Evolutionary conservation across 768 basidiomycete species (phyloP), one percentile per base, ranked within the genome.

Genomic region (Coprinopsis sp.): DNA sequence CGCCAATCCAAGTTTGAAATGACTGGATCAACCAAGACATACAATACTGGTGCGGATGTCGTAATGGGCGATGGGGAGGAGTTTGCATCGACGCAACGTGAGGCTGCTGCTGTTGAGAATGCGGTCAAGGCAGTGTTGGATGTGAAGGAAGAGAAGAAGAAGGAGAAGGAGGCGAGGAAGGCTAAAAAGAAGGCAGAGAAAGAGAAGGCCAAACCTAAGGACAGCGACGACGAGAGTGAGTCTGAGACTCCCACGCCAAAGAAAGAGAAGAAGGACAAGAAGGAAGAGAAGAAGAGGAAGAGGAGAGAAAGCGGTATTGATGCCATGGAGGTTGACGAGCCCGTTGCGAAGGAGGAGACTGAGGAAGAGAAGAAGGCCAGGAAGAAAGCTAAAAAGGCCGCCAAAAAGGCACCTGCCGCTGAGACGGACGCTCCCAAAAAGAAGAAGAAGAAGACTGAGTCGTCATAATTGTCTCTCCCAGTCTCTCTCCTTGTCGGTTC

Each of bases 141-240:
- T 49, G 86, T 89, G 55, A 91, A 91, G 69, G 86, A 86, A 51
- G 93, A 95, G 70, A 91, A 90, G 74, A 77, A 73, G 64, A 80
- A 71, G 59, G 79, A 78, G 30, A 91, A 89, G 69, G 87, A 91
- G 68, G 87, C 87, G 68, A 75, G 73, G 62, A 76, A 63, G 62
- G 82, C 85, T 47, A 87, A 84, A 70, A 84, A 75, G 67, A 74
- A 68, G 57, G 84, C 76, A 42, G 77, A 70, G 65, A 74, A 72
- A 59, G 67, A 63, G 56, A 65, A 61, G 46, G 58, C n/a, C n/a
- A n/a, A n/a, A n/a, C n/a, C n/a, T n/a, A n/a, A n/a, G n/a, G n/a
- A n/a, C n/a, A n/a, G n/a, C n/a, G n/a, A 51, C 25, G 60, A 46
- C 5, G 61, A 53, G 18, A 64, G 56, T 46, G 65, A 67, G 49